A percentile compares a stretch with the other conserved stretches of the same genome.
These are phyloP conservation scores for Begonia loranthoides DNA, from an alignment of 306 rosid species.

Conservation along the genomic window DNA sequence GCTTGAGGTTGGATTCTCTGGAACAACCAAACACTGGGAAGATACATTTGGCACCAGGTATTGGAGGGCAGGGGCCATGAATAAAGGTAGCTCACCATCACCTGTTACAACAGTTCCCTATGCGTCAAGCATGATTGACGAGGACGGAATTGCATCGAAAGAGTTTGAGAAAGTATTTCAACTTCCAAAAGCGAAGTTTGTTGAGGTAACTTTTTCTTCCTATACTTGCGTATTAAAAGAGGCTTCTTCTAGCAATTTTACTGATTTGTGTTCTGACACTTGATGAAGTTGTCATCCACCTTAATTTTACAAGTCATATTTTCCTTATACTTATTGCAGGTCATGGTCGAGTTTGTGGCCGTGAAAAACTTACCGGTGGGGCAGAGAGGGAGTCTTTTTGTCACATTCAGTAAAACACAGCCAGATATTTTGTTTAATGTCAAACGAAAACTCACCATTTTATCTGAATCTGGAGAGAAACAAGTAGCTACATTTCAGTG, in stretches of 20 bases:
- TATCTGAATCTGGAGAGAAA: conserved; percentile 16
- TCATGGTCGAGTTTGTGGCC: conserved; percentile 35
- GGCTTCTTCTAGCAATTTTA: too few species aligned
- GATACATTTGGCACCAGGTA: conserved; percentile 29
- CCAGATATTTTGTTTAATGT: conserved; percentile 7
- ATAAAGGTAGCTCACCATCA: conserved; percentile 23
- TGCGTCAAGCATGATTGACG: conserved; percentile 4
- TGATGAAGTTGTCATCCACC: not conserved
- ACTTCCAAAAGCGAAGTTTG: conserved; percentile 21
- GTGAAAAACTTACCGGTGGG: conserved; percentile 17
- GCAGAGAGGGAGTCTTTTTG: conserved; percentile 12
- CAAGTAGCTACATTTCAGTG: conserved; percentile 26
- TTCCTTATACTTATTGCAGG: conserved; percentile 8
- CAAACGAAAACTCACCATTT: conserved; percentile 13
- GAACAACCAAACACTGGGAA: conserved; percentile 38
- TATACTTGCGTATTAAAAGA: too few species aligned
- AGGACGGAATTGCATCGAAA: conserved; percentile 6
- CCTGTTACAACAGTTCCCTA: conserved; percentile 10
- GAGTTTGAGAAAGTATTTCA: conserved; percentile 15
- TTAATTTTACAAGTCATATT: too few species aligned
- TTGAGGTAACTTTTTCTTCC: conserved; percentile 15
- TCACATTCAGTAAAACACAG: conserved; percentile 20
- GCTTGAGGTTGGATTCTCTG: conserved; percentile 28
- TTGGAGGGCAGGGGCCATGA: conserved; percentile 36
- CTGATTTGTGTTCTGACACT: not conserved